Percentiles rank a stretch among this genome's conserved stretches.
These are phyloP conservation scores for Jaapia argillacea DNA, from an alignment of 768 basidiomycete genomes.

Conservation along the genomic window DNA sequence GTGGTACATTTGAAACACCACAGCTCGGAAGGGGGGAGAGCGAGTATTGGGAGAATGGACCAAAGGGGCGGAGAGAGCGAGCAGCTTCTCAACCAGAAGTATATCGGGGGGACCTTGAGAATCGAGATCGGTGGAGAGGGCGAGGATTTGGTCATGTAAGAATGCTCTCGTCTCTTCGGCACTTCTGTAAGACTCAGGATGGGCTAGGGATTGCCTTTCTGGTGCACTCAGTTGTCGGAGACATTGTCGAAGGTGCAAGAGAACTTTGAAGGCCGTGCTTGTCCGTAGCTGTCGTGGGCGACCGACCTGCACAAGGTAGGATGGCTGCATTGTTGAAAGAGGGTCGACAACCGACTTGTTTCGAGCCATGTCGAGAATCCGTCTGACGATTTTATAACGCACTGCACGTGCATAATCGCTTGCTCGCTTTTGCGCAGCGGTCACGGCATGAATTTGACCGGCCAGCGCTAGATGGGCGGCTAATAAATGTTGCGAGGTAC, in stretches of 20 bases:
- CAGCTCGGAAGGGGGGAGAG: too few species aligned
- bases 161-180: too few species aligned
- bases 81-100: too few species aligned
- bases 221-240: constrained; percentile 31
- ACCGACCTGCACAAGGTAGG: constrained; percentile 73
- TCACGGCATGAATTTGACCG: background rate
- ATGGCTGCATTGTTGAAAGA: constrained; percentile 75
- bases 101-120: too few species aligned
- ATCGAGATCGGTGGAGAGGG: too few species aligned
- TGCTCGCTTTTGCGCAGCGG: constrained; percentile 18
- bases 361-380: constrained; percentile 41
- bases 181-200: too few species aligned
- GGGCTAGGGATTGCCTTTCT: too few species aligned
- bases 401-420: constrained; percentile 17
- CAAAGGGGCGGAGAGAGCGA: too few species aligned
- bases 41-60: too few species aligned
- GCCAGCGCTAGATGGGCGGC: background rate
- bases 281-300: constrained; percentile 56
- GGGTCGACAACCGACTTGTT: constrained; percentile 54
- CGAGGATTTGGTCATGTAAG: too few species aligned
- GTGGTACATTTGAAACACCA: too few species aligned
- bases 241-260: constrained; percentile 69
- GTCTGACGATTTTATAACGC: constrained; percentile 31
- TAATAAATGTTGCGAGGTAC: background rate
- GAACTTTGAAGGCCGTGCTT: constrained; percentile 62